Evolutionary conservation across 2,329 filamentous ascomycete species (phyloP), one percentile per base, ranked within the genome.

Genomic region (Xylaria sp.): DNA sequence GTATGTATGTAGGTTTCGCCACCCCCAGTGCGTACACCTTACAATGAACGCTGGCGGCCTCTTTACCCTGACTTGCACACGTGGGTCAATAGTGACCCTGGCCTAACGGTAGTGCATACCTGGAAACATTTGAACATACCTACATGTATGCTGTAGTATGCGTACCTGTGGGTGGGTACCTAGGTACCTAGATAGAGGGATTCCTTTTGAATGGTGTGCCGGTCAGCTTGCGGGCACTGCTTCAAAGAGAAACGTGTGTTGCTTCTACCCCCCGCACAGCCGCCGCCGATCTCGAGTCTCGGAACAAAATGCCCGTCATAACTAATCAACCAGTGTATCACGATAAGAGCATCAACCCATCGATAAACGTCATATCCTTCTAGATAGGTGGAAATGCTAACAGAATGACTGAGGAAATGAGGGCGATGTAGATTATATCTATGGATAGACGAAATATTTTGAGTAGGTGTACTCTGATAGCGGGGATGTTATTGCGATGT

Each of bases 291-390:
- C 57, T 19, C 3, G 24, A 53, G 50, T 4, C 7, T 47, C 61
- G 66, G 57, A 61, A 57, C 57, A 68, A 65, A 68, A 32, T 39
- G 62, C 53, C 61, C 62, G 51, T 34, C 30, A 9, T 48, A 48
- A 14, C 17, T 34, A n/a, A 21, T n/a, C 14, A n/a, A 36, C 17
- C n/a, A 50, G 45, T 50, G 17, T 21, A 19, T 21, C 45, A 48
- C 45, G 32, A 34, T 34, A 34, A 34, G 32, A 9, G 34, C 11
- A 36, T 7, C 34, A 36, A 36, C 24, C 24, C 24, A 27, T 27
- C 24, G 24, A 27, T 8, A 11, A 11, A 36, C 34, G 34, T 36
- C 34, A 36, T 36, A 36, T 11, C 7, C 8, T 2, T 36, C 2
- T 36, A 11, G 3, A 27, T 27, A 36, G 19, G 17, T 21, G n/a